Conservation (phyloP, 331 rosid species). For the Stylosanthes scabra region DNA sequence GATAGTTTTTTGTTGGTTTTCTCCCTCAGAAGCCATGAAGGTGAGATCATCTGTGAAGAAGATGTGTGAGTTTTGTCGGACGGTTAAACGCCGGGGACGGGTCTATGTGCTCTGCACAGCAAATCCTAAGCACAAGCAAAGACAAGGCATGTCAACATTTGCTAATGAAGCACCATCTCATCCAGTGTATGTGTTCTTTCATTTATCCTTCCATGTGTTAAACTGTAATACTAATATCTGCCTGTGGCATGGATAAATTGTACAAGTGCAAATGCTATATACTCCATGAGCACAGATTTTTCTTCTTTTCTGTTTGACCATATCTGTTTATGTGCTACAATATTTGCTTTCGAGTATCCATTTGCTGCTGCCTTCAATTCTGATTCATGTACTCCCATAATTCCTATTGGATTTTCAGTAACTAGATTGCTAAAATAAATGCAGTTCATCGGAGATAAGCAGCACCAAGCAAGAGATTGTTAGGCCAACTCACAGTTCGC, state of each 20-base stretch:
- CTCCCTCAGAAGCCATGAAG: constrained; percentile 65
- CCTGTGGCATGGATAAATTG: neutral
- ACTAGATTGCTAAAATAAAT: constrained; percentile 30
- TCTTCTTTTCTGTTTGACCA: neutral
- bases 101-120: constrained; percentile 75
- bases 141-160: constrained; percentile 87
- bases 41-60: constrained; percentile 94
- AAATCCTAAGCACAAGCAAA: constrained; percentile 95
- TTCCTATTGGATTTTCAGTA: constrained; percentile 16
- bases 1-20: constrained; percentile 22
- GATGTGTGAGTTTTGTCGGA: constrained; percentile 93
- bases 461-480: constrained; percentile 52
- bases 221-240: neutral
- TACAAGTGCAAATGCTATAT: no score
- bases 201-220: neutral
- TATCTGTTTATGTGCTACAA: neutral
- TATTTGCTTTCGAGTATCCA: constrained; percentile 1
- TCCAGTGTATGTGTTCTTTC: constrained; percentile 48
- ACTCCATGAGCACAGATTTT: neutral
- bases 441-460: constrained; percentile 57
- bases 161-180: constrained; percentile 59
- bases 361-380: constrained; percentile 13
- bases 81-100: constrained; percentile 83
- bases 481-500: constrained; percentile 41
- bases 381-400: constrained; percentile 15